phyloP scores from a whole-genome alignment of 2,329 filamentous ascomycete species.

The Neonectria sp. region DNA sequence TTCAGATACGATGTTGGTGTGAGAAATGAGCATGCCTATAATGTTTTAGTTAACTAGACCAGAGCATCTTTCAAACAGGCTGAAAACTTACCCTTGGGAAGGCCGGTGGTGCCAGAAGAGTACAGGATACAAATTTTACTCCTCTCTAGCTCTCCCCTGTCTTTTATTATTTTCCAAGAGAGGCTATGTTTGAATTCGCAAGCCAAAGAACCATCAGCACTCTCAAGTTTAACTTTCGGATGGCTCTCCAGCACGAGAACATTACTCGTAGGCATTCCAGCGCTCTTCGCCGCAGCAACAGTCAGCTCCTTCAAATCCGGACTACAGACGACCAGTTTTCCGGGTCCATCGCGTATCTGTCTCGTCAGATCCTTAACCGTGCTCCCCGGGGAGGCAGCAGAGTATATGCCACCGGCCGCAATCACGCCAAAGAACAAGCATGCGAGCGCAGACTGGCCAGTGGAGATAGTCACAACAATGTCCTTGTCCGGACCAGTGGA shows the following conservation, averaged over 20 bases:
- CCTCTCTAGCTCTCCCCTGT: conserved; percentile 59
- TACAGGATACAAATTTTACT: conserved; percentile 62
- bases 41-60: neutral
- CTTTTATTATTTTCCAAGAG: conserved; percentile 69
- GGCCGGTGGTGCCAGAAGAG: conserved; percentile 64
- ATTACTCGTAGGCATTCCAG: conserved; percentile 59
- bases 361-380: conserved; percentile 67
- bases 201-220: conserved; percentile 39
- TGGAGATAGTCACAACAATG: conserved; percentile 70
- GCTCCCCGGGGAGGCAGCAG: conserved; percentile 65
- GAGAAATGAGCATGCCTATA: conserved; percentile 59
- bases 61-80: neutral
- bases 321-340: conserved; percentile 61
- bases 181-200: conserved; percentile 56
- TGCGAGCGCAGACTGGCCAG: conserved; percentile 69
- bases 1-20: conserved; percentile 60
- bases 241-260: conserved; percentile 66
- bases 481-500: conserved; percentile 63
- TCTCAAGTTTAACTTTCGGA: conserved; percentile 46
- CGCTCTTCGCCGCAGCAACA: conserved; percentile 63
- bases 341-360: conserved; percentile 57
- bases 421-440: conserved; percentile 70
- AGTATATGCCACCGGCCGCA: conserved; percentile 72
- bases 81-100: conserved; percentile 57
- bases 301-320: conserved; percentile 63